These are phyloP conservation scores for Prunella vulgaris DNA, from an alignment of 257 asterid species.

Conservation along the genomic window DNA sequence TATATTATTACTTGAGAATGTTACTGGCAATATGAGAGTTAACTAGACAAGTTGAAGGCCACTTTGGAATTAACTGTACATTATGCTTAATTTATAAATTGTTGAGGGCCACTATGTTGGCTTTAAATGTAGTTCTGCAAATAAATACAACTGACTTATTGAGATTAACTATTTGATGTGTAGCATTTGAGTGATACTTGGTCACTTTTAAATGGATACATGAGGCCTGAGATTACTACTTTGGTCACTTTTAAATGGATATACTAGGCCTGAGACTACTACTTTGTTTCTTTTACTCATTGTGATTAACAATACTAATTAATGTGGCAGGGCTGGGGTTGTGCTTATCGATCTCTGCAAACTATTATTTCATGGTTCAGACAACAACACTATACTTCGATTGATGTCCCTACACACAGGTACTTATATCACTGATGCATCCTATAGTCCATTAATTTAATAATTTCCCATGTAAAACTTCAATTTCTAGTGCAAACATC, in stretches of 20 bases:
- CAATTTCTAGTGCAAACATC: not conserved
- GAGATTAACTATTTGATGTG: not conserved
- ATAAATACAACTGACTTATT: not conserved
- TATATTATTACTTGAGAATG: too few species aligned
- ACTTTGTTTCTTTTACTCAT: not conserved
- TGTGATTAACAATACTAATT: slow-evolving; percentile 9
- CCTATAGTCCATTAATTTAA: not conserved
- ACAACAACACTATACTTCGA: slow-evolving; percentile 83
- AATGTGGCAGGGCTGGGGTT: slow-evolving; percentile 91
- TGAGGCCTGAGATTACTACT: not conserved
- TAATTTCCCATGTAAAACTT: not conserved
- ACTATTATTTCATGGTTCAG: slow-evolving; percentile 95
- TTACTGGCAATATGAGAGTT: not conserved
- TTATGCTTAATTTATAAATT: not conserved
- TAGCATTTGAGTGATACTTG: too few species aligned
- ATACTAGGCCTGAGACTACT: too few species aligned
- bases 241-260: too few species aligned
- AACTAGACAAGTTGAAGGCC: not conserved
- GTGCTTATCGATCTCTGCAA: slow-evolving; percentile 97
- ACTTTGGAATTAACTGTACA: not conserved
- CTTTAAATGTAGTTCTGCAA: slow-evolving; percentile 8
- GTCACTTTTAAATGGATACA: not conserved
- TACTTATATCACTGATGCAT: slow-evolving; percentile 20
- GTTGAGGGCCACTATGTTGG: not conserved
- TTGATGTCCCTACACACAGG: slow-evolving; percentile 87